Conservation (phyloP, 2,329 filamentous ascomycete species). For the Thermomyces lanuginosus region DNA sequence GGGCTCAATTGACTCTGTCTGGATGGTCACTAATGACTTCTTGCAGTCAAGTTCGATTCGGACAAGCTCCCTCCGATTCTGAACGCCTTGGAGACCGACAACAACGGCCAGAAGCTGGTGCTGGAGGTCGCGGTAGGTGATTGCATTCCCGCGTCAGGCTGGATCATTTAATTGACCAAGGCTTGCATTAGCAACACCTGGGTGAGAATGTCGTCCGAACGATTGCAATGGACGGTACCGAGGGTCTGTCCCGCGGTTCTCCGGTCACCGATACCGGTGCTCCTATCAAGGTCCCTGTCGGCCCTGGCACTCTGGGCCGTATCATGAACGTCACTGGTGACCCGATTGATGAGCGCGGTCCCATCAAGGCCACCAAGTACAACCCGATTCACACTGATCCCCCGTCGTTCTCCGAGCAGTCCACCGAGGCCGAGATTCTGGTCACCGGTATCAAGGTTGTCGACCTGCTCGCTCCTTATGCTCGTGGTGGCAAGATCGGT, state of each 20-base stretch:
- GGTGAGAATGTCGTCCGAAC: constrained; percentile 97
- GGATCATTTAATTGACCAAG: constrained; percentile 4
- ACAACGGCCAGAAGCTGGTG: constrained; percentile 85
- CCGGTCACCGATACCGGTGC: constrained; percentile 74
- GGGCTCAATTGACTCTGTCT: constrained; percentile 10
- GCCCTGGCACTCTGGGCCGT: constrained; percentile 81
- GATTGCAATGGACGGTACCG: constrained; percentile 99
- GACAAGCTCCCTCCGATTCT: constrained; percentile 92
- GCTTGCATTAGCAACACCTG: constrained; percentile 72
- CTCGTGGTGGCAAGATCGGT: constrained; percentile 99
- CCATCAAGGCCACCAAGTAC: constrained; percentile 82
- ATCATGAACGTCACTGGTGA: constrained; percentile 99
- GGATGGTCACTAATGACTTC: constrained; percentile 19
- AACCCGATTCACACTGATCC: constrained; percentile 88
- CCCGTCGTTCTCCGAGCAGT: constrained; percentile 85
- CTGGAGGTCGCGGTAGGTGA: constrained; percentile 83
- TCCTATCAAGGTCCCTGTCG: constrained; percentile 94
- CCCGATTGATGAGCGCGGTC: constrained; percentile 97
- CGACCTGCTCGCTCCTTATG: constrained; percentile 95
- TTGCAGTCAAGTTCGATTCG: constrained; percentile 84
- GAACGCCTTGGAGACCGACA: constrained; percentile 83
- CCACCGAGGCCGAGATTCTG: constrained; percentile 87
- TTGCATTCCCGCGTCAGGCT: constrained; percentile 7
- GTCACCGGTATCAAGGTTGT: constrained; percentile 99
- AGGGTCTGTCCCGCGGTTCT: constrained; percentile 93